Conservation (phyloP, 2,329 filamentous ascomycete genomes). For the Colletotrichum aenigma region DNA sequence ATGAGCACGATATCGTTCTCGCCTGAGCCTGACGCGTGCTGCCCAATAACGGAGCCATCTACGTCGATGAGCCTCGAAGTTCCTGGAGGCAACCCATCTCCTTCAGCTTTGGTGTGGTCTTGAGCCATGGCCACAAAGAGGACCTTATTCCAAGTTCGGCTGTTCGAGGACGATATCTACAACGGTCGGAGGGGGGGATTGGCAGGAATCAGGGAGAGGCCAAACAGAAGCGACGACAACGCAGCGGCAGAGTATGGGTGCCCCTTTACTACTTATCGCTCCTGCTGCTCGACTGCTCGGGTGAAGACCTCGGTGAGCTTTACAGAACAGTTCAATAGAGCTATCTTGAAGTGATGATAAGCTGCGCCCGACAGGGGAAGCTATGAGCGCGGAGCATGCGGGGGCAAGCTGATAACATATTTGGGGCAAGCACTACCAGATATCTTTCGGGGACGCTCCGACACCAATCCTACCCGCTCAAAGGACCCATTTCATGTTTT, state of each 20-base stretch:
- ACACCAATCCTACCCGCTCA: not conserved
- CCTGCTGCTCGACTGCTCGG: not conserved
- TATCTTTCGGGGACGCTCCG: not conserved
- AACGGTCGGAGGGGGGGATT: not conserved
- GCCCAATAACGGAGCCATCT: not conserved
- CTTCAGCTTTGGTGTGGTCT: not conserved
- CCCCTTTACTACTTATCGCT: not conserved
- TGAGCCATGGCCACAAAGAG: not conserved
- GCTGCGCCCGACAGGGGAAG: not conserved
- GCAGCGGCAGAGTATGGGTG: not conserved
- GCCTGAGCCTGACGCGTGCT: not conserved
- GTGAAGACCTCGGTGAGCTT: not conserved
- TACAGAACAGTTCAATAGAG: not conserved
- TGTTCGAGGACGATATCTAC: not conserved
- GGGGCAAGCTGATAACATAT: not conserved
- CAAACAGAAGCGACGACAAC: not conserved
- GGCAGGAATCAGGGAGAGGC: not conserved
- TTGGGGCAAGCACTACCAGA: not conserved
- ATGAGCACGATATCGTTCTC: slow-evolving; percentile 26
- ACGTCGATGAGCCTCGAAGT: slow-evolving; percentile 6
- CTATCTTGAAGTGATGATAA: not conserved
- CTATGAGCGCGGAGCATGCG: not conserved
- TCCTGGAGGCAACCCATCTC: not conserved
- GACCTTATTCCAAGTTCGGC: rapidly evolving
- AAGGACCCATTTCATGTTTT: not conserved